Percentiles rank a stretch among this genome's conserved stretches.
phyloP scores from a whole-genome alignment of 148 eudicot species.

The Cornus suecica region DNA sequence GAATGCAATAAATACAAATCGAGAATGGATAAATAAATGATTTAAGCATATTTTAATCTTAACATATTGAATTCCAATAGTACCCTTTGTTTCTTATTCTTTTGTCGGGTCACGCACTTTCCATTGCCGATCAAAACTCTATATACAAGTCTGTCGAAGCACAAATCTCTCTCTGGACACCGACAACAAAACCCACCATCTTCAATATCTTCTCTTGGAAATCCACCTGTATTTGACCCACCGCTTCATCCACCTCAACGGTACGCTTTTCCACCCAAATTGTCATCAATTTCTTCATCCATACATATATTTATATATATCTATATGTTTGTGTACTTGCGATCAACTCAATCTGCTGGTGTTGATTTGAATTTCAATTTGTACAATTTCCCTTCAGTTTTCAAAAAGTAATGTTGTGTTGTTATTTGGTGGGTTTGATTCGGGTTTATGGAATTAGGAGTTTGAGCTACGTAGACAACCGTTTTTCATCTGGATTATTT shows the following conservation, averaged over 20 bases:
- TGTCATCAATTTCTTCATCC: not conserved
- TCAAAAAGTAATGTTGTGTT: not conserved
- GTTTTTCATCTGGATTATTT: too few species aligned
- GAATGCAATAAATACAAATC: too few species aligned
- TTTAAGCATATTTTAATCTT: too few species aligned
- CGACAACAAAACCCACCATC: not conserved
- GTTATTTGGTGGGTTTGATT: constrained; percentile 6
- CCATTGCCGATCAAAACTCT: not conserved
- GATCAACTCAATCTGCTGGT: not conserved
- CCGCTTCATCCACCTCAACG: not conserved
- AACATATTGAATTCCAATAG: too few species aligned
- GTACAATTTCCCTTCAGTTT: not conserved
- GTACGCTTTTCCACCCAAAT: not conserved
- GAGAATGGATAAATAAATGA: too few species aligned
- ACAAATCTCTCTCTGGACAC: not conserved
- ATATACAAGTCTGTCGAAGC: not conserved
- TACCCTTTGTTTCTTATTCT: too few species aligned
- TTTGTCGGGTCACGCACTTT: not conserved
- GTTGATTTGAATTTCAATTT: not conserved
- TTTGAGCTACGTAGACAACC: constrained; percentile 1
- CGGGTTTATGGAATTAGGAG: not conserved
- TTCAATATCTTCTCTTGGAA: not conserved
- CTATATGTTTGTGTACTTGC: not conserved
- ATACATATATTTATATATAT: not conserved
- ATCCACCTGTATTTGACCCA: not conserved